Percentiles rank a stretch among this genome's conserved stretches.
Evolutionary conservation across 1,139 yeast genomes (phyloP).

Genomic region (Saccharomyces hybrid): DNA sequence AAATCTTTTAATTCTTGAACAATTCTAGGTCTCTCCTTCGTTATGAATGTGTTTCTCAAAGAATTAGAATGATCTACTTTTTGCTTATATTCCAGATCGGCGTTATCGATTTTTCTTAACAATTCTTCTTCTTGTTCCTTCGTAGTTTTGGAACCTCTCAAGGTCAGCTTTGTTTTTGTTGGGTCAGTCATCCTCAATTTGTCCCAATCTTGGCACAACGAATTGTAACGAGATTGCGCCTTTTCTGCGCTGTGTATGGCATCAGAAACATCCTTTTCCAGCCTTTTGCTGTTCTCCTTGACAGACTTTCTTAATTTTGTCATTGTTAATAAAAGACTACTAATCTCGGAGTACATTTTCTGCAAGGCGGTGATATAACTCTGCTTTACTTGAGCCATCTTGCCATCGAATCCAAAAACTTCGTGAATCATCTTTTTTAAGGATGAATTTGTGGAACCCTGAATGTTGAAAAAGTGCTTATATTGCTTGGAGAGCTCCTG

Average conservation of each 20-base stretch:
- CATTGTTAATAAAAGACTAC: slow-evolving; percentile 63
- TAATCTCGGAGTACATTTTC: slow-evolving; percentile 78
- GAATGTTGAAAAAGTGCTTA: slow-evolving; percentile 36
- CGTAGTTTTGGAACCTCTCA: slow-evolving; percentile 67
- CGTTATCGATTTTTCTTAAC: slow-evolving; percentile 67
- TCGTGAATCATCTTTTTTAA: slow-evolving; percentile 59
- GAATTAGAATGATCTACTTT: slow-evolving; percentile 69
- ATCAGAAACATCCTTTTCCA: slow-evolving; percentile 78
- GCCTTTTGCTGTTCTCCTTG: slow-evolving; percentile 74
- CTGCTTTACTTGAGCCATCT: slow-evolving; percentile 60
- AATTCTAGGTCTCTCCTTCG: slow-evolving; percentile 68
- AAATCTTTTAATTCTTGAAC: slow-evolving; percentile 68
- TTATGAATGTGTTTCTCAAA: slow-evolving; percentile 63
- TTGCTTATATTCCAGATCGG: slow-evolving; percentile 79
- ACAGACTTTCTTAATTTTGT: slow-evolving; percentile 62
- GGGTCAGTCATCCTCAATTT: slow-evolving; percentile 77
- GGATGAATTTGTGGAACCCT: slow-evolving; percentile 46
- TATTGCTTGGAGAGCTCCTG: slow-evolving; percentile 61
- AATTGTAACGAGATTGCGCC: slow-evolving; percentile 74
- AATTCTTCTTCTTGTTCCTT: slow-evolving; percentile 92
- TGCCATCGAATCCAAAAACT: slow-evolving; percentile 71
- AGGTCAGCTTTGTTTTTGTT: slow-evolving; percentile 66
- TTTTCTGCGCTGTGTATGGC: slow-evolving; percentile 80
- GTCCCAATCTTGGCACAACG: slow-evolving; percentile 81
- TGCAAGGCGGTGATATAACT: slow-evolving; percentile 74